Conservation (phyloP, 2,329 filamentous ascomycete genomes). For the Sclerotinia borealis region DNA sequence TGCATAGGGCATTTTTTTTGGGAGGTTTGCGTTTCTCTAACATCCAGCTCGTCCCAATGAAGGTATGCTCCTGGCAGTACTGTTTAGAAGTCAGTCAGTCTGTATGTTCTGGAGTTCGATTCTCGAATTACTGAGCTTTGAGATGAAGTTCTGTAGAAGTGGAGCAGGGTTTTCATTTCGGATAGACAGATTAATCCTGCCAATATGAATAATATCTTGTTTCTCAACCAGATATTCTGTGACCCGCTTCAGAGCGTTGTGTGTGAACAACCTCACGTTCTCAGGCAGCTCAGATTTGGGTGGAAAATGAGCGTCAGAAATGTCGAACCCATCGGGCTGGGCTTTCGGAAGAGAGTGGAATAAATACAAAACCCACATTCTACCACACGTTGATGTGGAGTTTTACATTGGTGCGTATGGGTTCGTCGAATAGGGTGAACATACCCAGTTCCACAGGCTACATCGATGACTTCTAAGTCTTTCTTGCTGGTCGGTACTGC, state of each 20-base stretch:
- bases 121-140: neutral
- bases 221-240: neutral
- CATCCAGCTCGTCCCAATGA: neutral
- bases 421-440: too few species aligned
- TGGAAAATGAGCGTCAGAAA: neutral
- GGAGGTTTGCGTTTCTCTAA: neutral
- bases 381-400: neutral
- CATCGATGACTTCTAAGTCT: too few species aligned
- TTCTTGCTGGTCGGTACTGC: too few species aligned
- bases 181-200: neutral
- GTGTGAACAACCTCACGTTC: neutral
- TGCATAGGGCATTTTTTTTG: too few species aligned
- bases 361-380: neutral
- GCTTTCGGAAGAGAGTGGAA: neutral
- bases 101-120: neutral
- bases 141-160: neutral
- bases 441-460: too few species aligned
- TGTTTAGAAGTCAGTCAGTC: neutral
- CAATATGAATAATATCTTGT: too few species aligned
- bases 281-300: neutral
- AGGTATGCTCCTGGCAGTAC: neutral
- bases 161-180: neutral
- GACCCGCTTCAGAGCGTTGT: neutral
- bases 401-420: neutral
- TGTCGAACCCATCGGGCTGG: neutral